Evolutionary conservation across 2,329 filamentous ascomycete genomes (phyloP).

Genomic region (Sporothrix globosa): DNA sequence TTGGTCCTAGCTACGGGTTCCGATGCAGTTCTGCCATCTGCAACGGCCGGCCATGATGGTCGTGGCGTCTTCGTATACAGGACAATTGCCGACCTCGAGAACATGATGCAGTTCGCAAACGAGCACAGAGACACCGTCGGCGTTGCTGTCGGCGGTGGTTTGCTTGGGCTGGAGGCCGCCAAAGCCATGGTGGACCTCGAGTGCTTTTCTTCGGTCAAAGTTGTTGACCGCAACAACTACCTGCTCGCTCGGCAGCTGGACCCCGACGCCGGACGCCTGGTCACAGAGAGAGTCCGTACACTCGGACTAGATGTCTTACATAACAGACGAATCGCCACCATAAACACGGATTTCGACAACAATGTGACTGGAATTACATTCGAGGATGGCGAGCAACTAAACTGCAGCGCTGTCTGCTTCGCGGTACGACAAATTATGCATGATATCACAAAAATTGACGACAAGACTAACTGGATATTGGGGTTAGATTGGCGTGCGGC

Average conservation of each 20-base stretch:
- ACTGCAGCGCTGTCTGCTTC: constrained; percentile 83
- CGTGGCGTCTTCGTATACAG: constrained; percentile 87
- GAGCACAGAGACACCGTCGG: constrained; percentile 66
- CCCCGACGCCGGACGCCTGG: constrained; percentile 76
- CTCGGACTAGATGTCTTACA: constrained; percentile 80
- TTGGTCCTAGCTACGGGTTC: constrained; percentile 86
- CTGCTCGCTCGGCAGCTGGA: constrained; percentile 83
- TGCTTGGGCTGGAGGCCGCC: constrained; percentile 84
- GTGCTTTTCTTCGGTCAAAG: constrained; percentile 70
- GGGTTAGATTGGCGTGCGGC: constrained; percentile 70
- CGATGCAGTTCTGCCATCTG: constrained; percentile 71
- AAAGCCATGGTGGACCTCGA: constrained; percentile 89
- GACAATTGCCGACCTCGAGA: constrained; percentile 78
- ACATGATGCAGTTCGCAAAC: constrained; percentile 73
- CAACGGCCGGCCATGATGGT: constrained; percentile 77
- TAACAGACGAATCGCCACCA: constrained; percentile 57
- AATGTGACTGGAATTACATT: constrained; percentile 74
- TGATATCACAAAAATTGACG: too few species aligned
- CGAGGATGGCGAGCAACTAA: constrained; percentile 76
- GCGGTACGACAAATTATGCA: constrained; percentile 49
- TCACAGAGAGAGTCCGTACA: constrained; percentile 77
- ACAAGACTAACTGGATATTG: not conserved
- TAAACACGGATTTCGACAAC: constrained; percentile 47
- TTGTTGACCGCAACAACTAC: constrained; percentile 83
- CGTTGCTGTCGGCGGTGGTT: constrained; percentile 78